Base-by-base conservation (phyloP, 768 basidiomycete species). In the Podaxis sp. region DNA sequence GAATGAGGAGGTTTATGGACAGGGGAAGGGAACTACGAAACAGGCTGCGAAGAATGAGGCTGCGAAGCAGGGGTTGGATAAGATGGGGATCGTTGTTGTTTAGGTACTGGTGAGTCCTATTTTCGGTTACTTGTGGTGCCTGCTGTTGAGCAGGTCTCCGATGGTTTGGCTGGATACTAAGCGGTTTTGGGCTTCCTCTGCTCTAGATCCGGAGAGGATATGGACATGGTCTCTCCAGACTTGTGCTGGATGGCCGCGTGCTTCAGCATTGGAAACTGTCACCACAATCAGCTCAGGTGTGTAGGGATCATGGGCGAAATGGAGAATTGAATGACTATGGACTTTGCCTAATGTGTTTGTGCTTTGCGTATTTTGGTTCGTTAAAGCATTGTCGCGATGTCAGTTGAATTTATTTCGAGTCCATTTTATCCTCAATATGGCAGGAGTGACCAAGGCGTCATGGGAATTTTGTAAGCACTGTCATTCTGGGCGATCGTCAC, bases 11-110 rank as follows among this genome's bases (percentile, higher is more conserved):
- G 73, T 79, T 50, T 79, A 80, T 72, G 90, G 89, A 4, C 69
- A 69, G 11, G 91, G 91, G 1, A 78, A 74, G 57, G 91, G 89
- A 9, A 82, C 80, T 64, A 91, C 89, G 44, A 93, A 93, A 80
- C 90, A 87, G 70, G 81, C 82, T 1, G 91, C 91, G 1, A 79
- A 87, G 68, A 91, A 91, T 67, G 90, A 90, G 68, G 91, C 91
- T 4, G 91, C 91, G 32, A 91, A 90, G 71, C 76, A 84, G 64
- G 90, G 89, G 2, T 76, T 92, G 63, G 70, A 76, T 67, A 79
- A 73, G 59, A 64, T 92, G 70, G 87, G 84, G 1, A 77, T 89
- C 50, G 62, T 74, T 28, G 47, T 50, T 2, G 25, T 59, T 59
- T 59, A 42, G 38, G 44, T 83, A 84, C 51, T 82, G 72, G 80